Evolutionary conservation across 345 rosid genomes (phyloP).

Genomic region (Brassica nigra): DNA sequence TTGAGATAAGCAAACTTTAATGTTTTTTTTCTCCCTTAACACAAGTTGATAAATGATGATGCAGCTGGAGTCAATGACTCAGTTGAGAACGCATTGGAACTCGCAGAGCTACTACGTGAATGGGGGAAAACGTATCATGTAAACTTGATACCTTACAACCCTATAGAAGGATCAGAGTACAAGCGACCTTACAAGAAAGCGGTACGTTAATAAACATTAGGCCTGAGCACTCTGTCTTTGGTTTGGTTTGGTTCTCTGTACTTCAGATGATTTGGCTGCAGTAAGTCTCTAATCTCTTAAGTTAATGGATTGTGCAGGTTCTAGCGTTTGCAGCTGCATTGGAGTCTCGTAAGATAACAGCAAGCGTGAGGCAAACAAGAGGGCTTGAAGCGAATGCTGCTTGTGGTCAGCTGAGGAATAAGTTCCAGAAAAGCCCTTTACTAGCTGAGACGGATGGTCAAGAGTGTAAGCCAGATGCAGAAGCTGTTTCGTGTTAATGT

Average conservation of each 20-base stretch:
- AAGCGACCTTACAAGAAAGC: slow-evolving; percentile 76
- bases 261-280: neutral
- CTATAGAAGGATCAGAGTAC: slow-evolving; percentile 85
- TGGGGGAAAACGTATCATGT: slow-evolving; percentile 89
- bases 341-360: slow-evolving; percentile 76
- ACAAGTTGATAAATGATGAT: slow-evolving; percentile 29
- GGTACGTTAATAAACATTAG: slow-evolving; percentile 44
- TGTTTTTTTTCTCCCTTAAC: slow-evolving; percentile 1
- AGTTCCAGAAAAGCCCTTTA: slow-evolving; percentile 88
- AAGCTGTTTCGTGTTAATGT: slow-evolving; percentile 50
- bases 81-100: slow-evolving; percentile 76
- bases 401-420: slow-evolving; percentile 94
- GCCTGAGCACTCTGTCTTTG: neutral
- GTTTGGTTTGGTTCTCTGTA: neutral
- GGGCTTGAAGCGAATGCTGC: slow-evolving; percentile 98
- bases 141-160: slow-evolving; percentile 91
- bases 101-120: slow-evolving; percentile 74
- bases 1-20: neutral
- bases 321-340: slow-evolving; percentile 68
- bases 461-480: slow-evolving; percentile 47
- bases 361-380: slow-evolving; percentile 77
- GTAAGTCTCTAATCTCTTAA: slow-evolving; percentile 3
- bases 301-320: slow-evolving; percentile 47
- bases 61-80: slow-evolving; percentile 93
- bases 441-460: slow-evolving; percentile 42